These are phyloP conservation scores for Raffaelea arxii DNA, from an alignment of 2,329 filamentous ascomycete species.

Conservation along the genomic window DNA sequence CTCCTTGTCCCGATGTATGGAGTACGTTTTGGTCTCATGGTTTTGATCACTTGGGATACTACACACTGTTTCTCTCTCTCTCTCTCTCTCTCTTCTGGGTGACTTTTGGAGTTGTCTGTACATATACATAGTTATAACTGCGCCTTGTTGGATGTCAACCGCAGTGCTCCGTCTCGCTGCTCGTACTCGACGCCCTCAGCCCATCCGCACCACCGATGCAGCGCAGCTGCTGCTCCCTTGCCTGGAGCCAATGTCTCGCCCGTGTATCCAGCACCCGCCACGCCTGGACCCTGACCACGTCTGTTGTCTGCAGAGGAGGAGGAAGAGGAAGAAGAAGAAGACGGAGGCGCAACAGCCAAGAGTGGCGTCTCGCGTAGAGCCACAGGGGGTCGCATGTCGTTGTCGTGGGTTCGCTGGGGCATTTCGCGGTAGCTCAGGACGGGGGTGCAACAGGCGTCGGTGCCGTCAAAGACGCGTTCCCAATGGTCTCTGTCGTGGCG, in stretches of 20 bases:
- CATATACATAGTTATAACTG: too few species aligned
- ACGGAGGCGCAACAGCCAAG: conserved; percentile 48
- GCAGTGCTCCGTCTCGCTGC: conserved; percentile 52
- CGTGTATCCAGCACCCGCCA: conserved; percentile 58
- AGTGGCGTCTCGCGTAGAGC: conserved; percentile 61
- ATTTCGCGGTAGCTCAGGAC: conserved; percentile 70
- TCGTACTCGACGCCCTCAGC: conserved; percentile 59
- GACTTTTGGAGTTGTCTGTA: too few species aligned
- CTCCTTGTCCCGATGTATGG: too few species aligned
- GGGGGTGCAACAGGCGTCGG: conserved; percentile 87
- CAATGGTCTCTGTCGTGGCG: conserved; percentile 65
- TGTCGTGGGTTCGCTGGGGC: conserved; percentile 42
- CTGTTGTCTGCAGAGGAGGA: conserved; percentile 34
- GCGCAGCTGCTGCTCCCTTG: conserved; percentile 58
- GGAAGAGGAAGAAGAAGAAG: conserved; percentile 53
- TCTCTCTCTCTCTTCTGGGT: too few species aligned
- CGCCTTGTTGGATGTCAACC: conserved; percentile 33
- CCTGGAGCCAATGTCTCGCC: conserved; percentile 53
- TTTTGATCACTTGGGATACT: too few species aligned
- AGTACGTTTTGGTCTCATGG: too few species aligned
- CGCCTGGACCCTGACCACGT: conserved; percentile 53
- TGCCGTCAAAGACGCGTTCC: conserved; percentile 80
- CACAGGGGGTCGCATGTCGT: conserved; percentile 63
- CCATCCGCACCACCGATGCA: conserved; percentile 73
- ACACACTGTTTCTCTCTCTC: too few species aligned